Percentiles rank a stretch among this genome's conserved stretches.
These are phyloP conservation scores for Ogataea paradorogensis DNA, from an alignment of 805 yeast genomes.

Conservation along the genomic window DNA sequence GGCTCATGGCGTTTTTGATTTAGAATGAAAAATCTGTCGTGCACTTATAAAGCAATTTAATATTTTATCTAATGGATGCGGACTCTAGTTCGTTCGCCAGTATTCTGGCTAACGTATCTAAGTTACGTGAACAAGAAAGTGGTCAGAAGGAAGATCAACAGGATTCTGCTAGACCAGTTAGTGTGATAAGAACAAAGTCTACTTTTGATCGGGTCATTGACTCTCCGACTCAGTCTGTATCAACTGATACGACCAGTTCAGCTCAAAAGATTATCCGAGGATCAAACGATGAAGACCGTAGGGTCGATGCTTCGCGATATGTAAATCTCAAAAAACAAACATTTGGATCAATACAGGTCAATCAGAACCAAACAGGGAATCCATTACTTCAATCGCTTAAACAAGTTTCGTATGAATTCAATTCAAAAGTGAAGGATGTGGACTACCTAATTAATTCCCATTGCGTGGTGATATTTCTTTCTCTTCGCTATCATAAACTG, in stretches of 20 bases:
- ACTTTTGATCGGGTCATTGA: slow-evolving; percentile 9
- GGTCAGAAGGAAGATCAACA: background rate
- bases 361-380: slow-evolving; percentile 68
- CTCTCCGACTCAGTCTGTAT: background rate
- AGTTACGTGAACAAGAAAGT: slow-evolving; percentile 45
- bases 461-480: slow-evolving; percentile 57
- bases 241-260: background rate
- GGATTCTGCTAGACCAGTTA: background rate
- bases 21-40: slow-evolving; percentile 3
- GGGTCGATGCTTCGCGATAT: slow-evolving; percentile 17
- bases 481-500: slow-evolving; percentile 69
- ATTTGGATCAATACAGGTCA: slow-evolving; percentile 47
- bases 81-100: slow-evolving; percentile 64
- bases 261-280: slow-evolving; percentile 17
- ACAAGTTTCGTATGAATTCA: slow-evolving; percentile 53
- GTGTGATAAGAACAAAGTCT: slow-evolving; percentile 1
- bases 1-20: slow-evolving; percentile 9
- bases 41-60: slow-evolving; percentile 1
- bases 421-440: slow-evolving; percentile 44
- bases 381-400: slow-evolving; percentile 59
- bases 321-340: slow-evolving; percentile 21
- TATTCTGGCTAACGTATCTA: slow-evolving; percentile 65
- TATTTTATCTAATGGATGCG: slow-evolving; percentile 3
- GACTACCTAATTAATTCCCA: slow-evolving; percentile 64
- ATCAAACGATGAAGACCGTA: slow-evolving; percentile 14